Evolutionary conservation across 176 grass and related monocot genomes (phyloP).

Genomic region (Ensete glaucum): DNA sequence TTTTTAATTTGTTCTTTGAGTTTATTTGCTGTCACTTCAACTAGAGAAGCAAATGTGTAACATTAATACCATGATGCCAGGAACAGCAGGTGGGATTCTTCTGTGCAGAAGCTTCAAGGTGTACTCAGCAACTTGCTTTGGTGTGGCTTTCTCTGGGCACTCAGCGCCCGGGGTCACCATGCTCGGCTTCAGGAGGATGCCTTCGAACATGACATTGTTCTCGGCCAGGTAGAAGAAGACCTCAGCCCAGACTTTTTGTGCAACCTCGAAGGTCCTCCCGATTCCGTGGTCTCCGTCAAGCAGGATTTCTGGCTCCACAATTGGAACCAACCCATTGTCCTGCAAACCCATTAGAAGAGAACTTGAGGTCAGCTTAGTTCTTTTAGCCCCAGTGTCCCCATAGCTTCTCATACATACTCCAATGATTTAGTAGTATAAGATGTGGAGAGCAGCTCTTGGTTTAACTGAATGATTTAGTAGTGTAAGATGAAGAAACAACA

Average conservation of each 20-base stretch:
- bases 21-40: no score
- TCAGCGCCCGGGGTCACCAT: conserved; percentile 97
- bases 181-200: conserved; percentile 96
- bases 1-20: no score
- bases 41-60: no score
- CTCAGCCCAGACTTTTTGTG: conserved; percentile 86
- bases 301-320: conserved; percentile 94
- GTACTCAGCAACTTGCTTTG: conserved; percentile 71
- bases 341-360: conserved; percentile 10
- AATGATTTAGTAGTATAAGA: not conserved
- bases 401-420: not conserved
- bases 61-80: conserved; percentile 71
- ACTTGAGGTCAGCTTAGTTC: not conserved
- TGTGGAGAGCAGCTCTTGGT: not conserved
- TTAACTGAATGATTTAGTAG: not conserved
- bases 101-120: conserved; percentile 84
- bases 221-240: conserved; percentile 78
- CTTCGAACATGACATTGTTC: conserved; percentile 88
- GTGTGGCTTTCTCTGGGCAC: conserved; percentile 58
- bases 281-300: conserved; percentile 82
- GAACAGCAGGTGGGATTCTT: conserved; percentile 88
- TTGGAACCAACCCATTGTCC: conserved; percentile 97
- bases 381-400: no score
- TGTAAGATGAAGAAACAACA: not conserved
- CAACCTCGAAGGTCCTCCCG: conserved; percentile 81